Evolutionary conservation across 176 grass and related monocot species (phyloP), one percentile per base, ranked within the genome.

Genomic region (Oryza brachyantha): DNA sequence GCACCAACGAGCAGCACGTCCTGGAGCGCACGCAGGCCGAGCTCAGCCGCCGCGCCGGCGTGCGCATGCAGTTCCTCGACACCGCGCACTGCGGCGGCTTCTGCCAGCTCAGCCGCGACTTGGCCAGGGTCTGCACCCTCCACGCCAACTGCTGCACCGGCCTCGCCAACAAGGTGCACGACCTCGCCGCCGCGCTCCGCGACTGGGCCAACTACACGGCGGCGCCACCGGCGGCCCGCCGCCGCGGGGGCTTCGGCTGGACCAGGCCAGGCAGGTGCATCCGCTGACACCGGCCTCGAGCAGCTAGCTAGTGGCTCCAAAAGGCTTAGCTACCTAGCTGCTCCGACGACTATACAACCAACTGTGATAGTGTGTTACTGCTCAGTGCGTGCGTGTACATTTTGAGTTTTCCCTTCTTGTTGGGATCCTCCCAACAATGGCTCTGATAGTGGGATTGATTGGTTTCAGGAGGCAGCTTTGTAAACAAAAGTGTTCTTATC

Each of bases 131-230:
- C 10, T 90, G 87, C 69, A 97, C 95, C 12, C 65, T 94, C 37
- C 95, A 97, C 74, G 95, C 92, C 17, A 97, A 94, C 77, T 94
- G 95, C 76, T 97, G 92, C 64, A 80, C 87, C 0, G 95, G 92
- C 24, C 73, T 94, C 13, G 61, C 12, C 5, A 90, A 85, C 17
- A 97, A 97, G 80, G 79, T 90, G 43, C 41, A 72, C 46, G 87
- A 86, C 82, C 80, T 94, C 58, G 82, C 64, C 46, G 81, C 38
- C 37, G 80, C 94, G 76, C 84, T 97, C 31, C 54, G 52, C 27
- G 94, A 92, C 75, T 97, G 91, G 91, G 76, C 64, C 27, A 94
- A 79, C 59, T 97, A 87, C 65, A 90, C 78, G 79, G 68, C 79
- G 29, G 68, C 79, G 68, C 11, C 89, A 12, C 58, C 42, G 16